phyloP scores from a whole-genome alignment of 345 rosid species.

The Eucalyptus melliodora region DNA sequence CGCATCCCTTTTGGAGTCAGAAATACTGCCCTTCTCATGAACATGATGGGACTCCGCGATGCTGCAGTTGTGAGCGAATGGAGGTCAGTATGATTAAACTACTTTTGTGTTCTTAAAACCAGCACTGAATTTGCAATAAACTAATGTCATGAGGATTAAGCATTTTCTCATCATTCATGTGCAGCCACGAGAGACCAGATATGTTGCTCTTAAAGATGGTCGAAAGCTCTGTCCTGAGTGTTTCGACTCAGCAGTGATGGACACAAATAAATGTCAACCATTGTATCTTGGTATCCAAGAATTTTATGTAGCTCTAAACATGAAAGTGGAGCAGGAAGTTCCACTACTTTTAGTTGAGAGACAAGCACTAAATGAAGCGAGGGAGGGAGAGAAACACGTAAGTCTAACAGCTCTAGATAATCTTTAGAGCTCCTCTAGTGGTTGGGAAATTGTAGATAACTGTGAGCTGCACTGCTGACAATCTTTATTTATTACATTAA shows the following conservation, averaged over 20 bases:
- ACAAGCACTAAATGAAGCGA: conserved; percentile 87
- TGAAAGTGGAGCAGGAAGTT: conserved; percentile 85
- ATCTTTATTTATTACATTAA: neutral
- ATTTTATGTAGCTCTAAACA: conserved; percentile 70
- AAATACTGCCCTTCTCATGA: conserved; percentile 98
- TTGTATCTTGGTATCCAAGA: conserved; percentile 65
- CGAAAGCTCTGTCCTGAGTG: conserved; percentile 92
- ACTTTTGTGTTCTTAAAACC: neutral
- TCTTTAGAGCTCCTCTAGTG: neutral
- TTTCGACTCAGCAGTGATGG: conserved; percentile 91
- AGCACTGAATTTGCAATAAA: neutral
- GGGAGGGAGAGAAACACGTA: conserved; percentile 90
- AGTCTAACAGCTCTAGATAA: conserved; percentile 5
- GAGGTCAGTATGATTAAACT: conserved; percentile 35
- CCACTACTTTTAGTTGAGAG: conserved; percentile 97
- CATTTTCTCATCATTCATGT: neutral
- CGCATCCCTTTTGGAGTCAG: conserved; percentile 95
- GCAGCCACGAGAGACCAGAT: conserved; percentile 64
- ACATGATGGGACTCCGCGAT: conserved; percentile 77
- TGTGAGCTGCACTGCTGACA: neutral
- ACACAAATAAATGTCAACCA: conserved; percentile 75
- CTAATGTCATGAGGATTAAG: neutral
- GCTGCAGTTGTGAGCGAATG: conserved; percentile 99
- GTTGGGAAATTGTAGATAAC: neutral
- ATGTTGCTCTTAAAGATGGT: conserved; percentile 74